Conservation (phyloP, 495 filamentous ascomycete genomes). For the Poronia punctata region DNA sequence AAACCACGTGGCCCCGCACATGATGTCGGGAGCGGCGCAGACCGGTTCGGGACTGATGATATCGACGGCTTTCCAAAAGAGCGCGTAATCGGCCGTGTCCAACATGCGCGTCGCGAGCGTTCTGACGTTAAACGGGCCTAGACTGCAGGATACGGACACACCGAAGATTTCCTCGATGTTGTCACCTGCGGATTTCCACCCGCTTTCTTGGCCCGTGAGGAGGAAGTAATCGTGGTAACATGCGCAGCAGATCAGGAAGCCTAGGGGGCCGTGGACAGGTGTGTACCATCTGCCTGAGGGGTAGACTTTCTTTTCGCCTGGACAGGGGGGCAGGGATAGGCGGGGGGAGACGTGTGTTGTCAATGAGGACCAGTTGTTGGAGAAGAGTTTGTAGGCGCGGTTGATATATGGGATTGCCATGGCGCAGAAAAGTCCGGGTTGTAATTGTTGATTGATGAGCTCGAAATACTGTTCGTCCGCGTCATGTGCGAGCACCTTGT, state of each 20-base stretch:
- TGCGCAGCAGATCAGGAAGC: not conserved
- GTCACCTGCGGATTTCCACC: not conserved
- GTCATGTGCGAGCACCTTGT: not conserved
- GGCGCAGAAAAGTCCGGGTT: conserved; percentile 1
- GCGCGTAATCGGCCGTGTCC: not conserved
- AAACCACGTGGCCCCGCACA: conserved; percentile 1
- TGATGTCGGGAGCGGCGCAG: no score
- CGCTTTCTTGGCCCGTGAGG: not conserved
- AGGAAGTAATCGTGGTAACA: conserved; percentile 6
- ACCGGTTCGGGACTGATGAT: not conserved
- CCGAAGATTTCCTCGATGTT: not conserved
- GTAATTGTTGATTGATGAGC: not conserved
- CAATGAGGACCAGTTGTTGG: conserved; percentile 1
- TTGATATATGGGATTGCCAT: not conserved
- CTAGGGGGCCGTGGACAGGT: not conserved
- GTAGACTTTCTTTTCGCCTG: not conserved
- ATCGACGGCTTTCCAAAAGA: conserved; percentile 2
- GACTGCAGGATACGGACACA: conserved; percentile 1
- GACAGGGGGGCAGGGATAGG: conserved; percentile 1
- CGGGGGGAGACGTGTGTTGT: not conserved
- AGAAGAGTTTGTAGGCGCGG: not conserved
- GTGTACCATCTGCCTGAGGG: not conserved
- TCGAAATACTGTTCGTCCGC: no score
- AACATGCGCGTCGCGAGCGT: not conserved
- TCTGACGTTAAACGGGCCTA: not conserved